Evolutionary conservation across 1,284 basidiomycete genomes (phyloP).

Genomic region (Athelia sp.): DNA sequence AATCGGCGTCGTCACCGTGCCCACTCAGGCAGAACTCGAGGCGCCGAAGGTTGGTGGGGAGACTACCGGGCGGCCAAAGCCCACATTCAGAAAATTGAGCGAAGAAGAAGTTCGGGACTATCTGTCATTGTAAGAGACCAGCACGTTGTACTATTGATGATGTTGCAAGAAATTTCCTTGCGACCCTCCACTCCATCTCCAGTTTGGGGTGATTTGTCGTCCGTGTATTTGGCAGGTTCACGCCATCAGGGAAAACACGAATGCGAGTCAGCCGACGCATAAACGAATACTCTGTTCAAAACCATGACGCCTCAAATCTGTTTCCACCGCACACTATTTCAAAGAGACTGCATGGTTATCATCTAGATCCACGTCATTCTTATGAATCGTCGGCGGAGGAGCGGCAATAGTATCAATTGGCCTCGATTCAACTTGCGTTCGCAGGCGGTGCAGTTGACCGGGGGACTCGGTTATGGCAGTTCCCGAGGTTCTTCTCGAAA

Average conservation of each 20-base stretch:
- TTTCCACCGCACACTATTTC: no score
- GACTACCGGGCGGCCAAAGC: conserved; percentile 63
- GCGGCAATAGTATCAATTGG: no score
- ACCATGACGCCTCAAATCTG: neutral
- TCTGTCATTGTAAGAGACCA: conserved; percentile 59
- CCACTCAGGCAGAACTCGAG: conserved; percentile 72
- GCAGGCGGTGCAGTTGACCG: no score
- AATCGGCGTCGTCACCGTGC: conserved; percentile 92
- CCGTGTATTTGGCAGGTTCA: neutral
- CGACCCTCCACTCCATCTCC: neutral
- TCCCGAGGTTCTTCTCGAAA: no score
- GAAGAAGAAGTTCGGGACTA: conserved; percentile 96
- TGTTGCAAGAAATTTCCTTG: conserved; percentile 9
- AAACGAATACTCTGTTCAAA: neutral
- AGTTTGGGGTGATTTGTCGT: neutral
- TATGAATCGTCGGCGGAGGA: no score
- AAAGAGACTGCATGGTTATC: no score
- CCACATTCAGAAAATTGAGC: conserved; percentile 89
- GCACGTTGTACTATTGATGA: conserved; percentile 6
- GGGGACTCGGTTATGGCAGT: no score
- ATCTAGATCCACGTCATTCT: no score
- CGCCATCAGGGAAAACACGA: neutral
- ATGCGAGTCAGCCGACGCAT: neutral
- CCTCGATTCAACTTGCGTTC: no score
- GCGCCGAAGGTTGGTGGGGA: conserved; percentile 70